Conservation (phyloP, 2,329 filamentous ascomycete genomes). For the Proliferodiscus dingleyae region DNA sequence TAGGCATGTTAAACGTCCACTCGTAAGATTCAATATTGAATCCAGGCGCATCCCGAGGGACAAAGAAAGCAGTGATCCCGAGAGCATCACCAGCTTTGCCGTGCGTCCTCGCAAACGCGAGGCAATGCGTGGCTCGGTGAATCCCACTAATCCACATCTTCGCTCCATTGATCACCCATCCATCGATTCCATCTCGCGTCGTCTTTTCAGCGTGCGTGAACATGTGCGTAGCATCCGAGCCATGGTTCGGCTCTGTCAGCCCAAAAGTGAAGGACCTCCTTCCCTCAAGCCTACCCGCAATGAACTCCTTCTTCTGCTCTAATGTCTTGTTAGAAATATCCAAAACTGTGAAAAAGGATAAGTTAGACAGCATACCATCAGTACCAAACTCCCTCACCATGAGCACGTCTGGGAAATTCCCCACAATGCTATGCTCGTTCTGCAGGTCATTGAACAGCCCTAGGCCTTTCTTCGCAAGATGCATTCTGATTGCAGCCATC, state of each 20-base stretch:
- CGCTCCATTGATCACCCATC: constrained; percentile 50
- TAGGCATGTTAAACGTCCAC: constrained; percentile 64
- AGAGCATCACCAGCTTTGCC: constrained; percentile 46
- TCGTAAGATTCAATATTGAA: constrained; percentile 53
- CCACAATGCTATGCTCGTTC: constrained; percentile 58
- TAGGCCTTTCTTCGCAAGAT: constrained; percentile 54
- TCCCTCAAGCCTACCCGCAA: constrained; percentile 46
- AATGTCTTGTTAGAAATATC: constrained; percentile 15
- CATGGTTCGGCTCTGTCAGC: constrained; percentile 56
- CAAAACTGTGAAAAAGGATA: no score
- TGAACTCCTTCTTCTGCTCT: constrained; percentile 49
- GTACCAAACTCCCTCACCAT: constrained; percentile 59
- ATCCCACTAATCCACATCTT: constrained; percentile 65
- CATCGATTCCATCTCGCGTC: constrained; percentile 39
- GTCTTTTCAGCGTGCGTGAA: constrained; percentile 45
- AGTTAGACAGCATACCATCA: constrained; percentile 6
- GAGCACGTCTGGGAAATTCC: constrained; percentile 57
- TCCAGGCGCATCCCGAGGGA: constrained; percentile 48
- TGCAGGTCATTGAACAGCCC: constrained; percentile 60
- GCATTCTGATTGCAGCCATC: constrained; percentile 59
- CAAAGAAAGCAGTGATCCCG: constrained; percentile 58
- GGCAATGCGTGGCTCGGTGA: constrained; percentile 56
- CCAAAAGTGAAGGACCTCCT: constrained; percentile 56
- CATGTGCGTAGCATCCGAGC: constrained; percentile 60
- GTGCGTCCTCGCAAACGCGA: constrained; percentile 56